Conservation (phyloP, 73 alveolate genomes). For the Paramecium pentaurelia region DNA sequence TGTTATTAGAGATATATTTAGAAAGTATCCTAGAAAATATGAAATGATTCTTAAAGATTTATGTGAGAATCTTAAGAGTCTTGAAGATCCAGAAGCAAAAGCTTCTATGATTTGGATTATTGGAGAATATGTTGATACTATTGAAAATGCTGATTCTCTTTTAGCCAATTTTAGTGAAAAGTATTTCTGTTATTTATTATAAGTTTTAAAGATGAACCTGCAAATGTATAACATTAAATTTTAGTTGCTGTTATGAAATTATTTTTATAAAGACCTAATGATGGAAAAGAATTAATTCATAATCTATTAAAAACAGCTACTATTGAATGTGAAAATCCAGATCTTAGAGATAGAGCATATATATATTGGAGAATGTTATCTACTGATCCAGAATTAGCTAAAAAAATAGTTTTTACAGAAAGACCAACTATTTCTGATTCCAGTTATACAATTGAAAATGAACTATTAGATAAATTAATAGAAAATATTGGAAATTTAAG, state of each 20-base stretch:
- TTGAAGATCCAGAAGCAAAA: constrained; percentile 12
- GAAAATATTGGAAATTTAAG: constrained; percentile 90
- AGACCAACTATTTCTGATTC: constrained; percentile 97
- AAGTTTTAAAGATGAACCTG: constrained; percentile 64
- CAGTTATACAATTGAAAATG: constrained; percentile 81
- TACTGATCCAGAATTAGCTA: constrained; percentile 77
- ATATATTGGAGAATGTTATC: constrained; percentile 79
- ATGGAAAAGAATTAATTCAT: constrained; percentile 61
- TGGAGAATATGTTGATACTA: constrained; percentile 82
- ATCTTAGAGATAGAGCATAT: constrained; percentile 83
- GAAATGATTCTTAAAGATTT: constrained; percentile 68
- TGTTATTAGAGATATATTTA: constrained; percentile 68
- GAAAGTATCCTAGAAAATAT: constrained; percentile 57
- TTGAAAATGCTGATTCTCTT: constrained; percentile 76
- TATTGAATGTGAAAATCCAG: constrained; percentile 74
- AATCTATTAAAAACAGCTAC: constrained; percentile 67
- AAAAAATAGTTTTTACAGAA: constrained; percentile 87
- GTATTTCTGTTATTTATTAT: constrained; percentile 32
- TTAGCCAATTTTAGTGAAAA: constrained; percentile 77
- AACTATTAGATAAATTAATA: constrained; percentile 82
- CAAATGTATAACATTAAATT: constrained; percentile 67
- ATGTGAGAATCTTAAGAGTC: constrained; percentile 90
- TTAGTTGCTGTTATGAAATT: constrained; percentile 40
- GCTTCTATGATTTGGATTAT: constrained; percentile 51
- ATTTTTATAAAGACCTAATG: constrained; percentile 54